A percentile compares a stretch with the other conserved stretches of the same genome.
Conservation (phyloP, 352 stramenopile genomes). For the Phytophthora palmivora region DNA sequence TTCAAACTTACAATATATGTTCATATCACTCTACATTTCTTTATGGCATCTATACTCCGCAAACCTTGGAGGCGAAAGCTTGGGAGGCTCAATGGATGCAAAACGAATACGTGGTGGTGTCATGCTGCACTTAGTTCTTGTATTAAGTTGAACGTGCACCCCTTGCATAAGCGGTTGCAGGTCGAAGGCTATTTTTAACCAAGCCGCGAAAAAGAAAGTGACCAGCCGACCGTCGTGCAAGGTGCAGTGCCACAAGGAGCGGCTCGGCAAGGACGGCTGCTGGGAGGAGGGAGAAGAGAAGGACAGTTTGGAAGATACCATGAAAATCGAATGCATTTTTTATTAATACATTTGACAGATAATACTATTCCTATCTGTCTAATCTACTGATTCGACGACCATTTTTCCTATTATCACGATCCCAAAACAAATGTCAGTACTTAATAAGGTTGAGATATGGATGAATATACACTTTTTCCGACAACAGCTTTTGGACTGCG, state of each 20-base stretch:
- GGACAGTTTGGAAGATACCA: neutral
- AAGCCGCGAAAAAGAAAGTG: neutral
- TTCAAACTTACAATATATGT: too few relatives aligned
- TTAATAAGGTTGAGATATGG: too few relatives aligned
- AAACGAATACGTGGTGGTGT: conserved; percentile 6
- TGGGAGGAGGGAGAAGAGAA: neutral
- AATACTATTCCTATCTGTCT: too few relatives aligned
- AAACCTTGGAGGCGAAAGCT: neutral
- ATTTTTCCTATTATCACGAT: too few relatives aligned
- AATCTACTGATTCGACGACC: too few relatives aligned
- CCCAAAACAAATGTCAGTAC: too few relatives aligned
- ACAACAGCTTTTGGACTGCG: too few relatives aligned
- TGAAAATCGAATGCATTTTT: too few relatives aligned
- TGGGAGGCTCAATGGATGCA: neutral
- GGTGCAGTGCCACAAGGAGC: conserved; percentile 1
- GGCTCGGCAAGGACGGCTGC: conserved; percentile 13
- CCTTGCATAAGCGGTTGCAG: neutral
- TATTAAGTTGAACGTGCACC: neutral
- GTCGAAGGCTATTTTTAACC: neutral
- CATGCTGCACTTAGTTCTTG: neutral
- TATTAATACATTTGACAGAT: too few relatives aligned
- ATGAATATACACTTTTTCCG: too few relatives aligned
- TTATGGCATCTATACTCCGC: neutral
- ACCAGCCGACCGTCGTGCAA: conserved; percentile 9
- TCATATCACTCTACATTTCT: too few relatives aligned